Evolutionary conservation across 116 monocot genomes (phyloP).

Genomic region (Thalassia testudinum): DNA sequence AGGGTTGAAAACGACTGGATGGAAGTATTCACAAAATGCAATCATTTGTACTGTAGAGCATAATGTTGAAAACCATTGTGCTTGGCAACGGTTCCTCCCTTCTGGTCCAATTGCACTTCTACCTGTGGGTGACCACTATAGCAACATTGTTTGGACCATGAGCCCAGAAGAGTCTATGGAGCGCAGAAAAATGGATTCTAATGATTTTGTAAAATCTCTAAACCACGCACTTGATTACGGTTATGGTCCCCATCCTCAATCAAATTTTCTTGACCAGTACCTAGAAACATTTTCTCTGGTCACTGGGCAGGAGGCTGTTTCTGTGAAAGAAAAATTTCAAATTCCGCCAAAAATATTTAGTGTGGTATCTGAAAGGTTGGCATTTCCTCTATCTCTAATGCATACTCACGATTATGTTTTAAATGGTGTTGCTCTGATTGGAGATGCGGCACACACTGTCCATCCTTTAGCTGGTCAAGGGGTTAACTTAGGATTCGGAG

Average conservation of each 20-base stretch:
- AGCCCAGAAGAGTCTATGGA: conserved; percentile 37
- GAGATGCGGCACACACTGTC: conserved; percentile 94
- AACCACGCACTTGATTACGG: conserved; percentile 86
- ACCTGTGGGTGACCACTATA: conserved; percentile 70
- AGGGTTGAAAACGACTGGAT: conserved; percentile 61
- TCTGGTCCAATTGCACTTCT: conserved; percentile 94
- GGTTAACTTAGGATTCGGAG: conserved; percentile 95
- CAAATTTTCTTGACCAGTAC: conserved; percentile 32
- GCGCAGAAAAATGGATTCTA: conserved; percentile 40
- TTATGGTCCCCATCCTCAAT: conserved; percentile 60
- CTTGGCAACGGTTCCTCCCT: conserved; percentile 98
- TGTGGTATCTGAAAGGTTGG: conserved; percentile 72
- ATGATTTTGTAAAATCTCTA: conserved; percentile 62
- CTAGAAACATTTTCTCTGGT: conserved; percentile 26
- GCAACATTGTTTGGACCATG: conserved; percentile 99
- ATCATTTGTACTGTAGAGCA: conserved; percentile 94
- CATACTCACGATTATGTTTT: conserved; percentile 71
- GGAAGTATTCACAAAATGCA: conserved; percentile 87
- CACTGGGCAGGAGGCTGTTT: conserved; percentile 17
- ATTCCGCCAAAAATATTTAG: conserved; percentile 60
- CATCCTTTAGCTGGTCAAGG: conserved; percentile 99
- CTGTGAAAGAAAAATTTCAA: conserved; percentile 51
- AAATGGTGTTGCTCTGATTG: conserved; percentile 61
- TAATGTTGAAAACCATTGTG: conserved; percentile 52
- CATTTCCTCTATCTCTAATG: conserved; percentile 73